These are phyloP conservation scores for Trichoderma parareesei DNA, from an alignment of 495 filamentous ascomycete genomes.

Conservation along the genomic window DNA sequence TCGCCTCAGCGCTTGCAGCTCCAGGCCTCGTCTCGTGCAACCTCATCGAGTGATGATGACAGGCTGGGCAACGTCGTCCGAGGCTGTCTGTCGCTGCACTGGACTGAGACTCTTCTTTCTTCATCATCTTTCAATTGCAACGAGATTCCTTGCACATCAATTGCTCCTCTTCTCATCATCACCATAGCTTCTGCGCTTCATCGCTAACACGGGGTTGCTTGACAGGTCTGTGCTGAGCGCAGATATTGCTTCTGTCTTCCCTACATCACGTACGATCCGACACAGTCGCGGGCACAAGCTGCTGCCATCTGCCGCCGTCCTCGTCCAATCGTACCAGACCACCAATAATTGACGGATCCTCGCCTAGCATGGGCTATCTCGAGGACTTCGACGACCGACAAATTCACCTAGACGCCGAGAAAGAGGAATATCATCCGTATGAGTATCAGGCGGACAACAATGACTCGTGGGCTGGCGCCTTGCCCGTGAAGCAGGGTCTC, in stretches of 20 bases:
- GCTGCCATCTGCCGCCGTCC: conserved; percentile 4
- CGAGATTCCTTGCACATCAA: too few species aligned
- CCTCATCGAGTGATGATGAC: conserved; percentile 3
- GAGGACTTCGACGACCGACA: conserved; percentile 52
- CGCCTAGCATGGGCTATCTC: conserved; percentile 52
- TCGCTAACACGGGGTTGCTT: neutral
- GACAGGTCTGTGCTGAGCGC: conserved; percentile 8
- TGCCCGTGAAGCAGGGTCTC: conserved; percentile 95
- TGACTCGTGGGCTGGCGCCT: conserved; percentile 86
- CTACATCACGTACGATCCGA: neutral
- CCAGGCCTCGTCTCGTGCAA: neutral
- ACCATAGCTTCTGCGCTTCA: neutral
- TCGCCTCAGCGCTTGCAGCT: neutral
- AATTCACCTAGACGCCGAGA: conserved; percentile 42
- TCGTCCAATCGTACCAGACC: conserved; percentile 18
- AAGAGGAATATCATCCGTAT: conserved; percentile 52
- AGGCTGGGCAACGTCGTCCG: neutral
- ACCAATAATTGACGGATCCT: conserved; percentile 17
- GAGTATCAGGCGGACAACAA: conserved; percentile 84
- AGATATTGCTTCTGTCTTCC: neutral
- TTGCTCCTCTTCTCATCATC: neutral
- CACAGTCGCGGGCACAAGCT: neutral
- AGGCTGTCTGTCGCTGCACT: neutral
- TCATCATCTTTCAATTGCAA: neutral
- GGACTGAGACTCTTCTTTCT: neutral